Evolutionary conservation across 1,284 basidiomycete genomes (phyloP).

Genomic region (Taiwanofungus camphoratus): DNA sequence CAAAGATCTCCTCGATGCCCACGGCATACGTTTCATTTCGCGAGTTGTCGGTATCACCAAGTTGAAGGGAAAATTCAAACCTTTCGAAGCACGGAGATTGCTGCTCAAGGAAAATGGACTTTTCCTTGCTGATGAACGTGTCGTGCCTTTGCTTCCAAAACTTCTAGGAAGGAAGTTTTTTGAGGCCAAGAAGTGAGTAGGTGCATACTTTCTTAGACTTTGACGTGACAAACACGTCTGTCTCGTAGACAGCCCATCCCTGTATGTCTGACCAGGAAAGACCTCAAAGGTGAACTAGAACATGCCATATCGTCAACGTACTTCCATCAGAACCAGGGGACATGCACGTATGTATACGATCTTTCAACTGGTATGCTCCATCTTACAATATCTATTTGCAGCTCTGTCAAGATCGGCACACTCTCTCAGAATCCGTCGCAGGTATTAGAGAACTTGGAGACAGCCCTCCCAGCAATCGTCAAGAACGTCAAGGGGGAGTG

Average conservation of each 20-base stretch:
- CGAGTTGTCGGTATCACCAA: slow-evolving; percentile 91
- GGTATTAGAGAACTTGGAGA: slow-evolving; percentile 75
- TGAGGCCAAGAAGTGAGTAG: slow-evolving; percentile 83
- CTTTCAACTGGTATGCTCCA: neutral
- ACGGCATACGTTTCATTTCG: slow-evolving; percentile 83
- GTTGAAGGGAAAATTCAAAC: slow-evolving; percentile 89
- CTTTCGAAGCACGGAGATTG: slow-evolving; percentile 84
- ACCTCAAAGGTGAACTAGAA: slow-evolving; percentile 87
- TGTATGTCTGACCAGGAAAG: slow-evolving; percentile 79
- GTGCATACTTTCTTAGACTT: neutral
- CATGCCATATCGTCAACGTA: slow-evolving; percentile 89
- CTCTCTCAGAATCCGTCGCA: slow-evolving; percentile 71
- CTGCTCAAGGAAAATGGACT: slow-evolving; percentile 86
- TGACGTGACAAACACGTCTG: slow-evolving; percentile 4
- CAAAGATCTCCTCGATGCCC: slow-evolving; percentile 81
- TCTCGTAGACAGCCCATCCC: slow-evolving; percentile 84
- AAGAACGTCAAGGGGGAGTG: slow-evolving; percentile 74
- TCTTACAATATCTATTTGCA: slow-evolving; percentile 27
- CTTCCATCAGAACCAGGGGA: slow-evolving; percentile 91
- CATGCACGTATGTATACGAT: slow-evolving; percentile 65
- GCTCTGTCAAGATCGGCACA: slow-evolving; percentile 82
- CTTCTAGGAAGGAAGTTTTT: slow-evolving; percentile 91
- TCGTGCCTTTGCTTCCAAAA: slow-evolving; percentile 83
- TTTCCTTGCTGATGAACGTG: slow-evolving; percentile 90
- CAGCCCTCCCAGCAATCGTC: slow-evolving; percentile 76